Base-by-base conservation (phyloP, 768 basidiomycete species). In the Trametes meyenii region DNA sequence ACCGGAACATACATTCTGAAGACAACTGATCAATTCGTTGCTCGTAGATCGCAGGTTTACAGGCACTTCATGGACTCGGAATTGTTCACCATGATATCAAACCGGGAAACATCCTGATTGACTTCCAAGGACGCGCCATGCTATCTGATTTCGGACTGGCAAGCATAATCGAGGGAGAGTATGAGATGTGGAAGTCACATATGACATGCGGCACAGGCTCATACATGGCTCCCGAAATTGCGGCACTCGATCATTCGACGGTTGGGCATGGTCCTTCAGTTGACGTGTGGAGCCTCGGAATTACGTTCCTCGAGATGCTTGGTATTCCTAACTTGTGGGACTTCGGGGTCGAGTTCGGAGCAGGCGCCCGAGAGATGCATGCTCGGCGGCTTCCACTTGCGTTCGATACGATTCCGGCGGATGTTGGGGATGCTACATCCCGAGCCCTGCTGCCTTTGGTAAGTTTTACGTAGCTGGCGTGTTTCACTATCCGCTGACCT, bases 1-100 rank as follows among this genome's bases (percentile, higher is more conserved):
- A 5, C 24, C n/a, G 17, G 3, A n/a, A 3, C 43, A n/a, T n/a
- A n/a, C n/a, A n/a, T n/a, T n/a, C 43, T 21, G 21, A n/a, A 40
- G 11, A n/a, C 10, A 17, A 23, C 13, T 29, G 19, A n/a, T 11
- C 49, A 33, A 26, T 35, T 24, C 11, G n/a, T 24, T 23, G 35
- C 8, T n/a, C 11, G 26, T 42, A 72, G 71, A 29, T 71, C 13
- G 42, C 54, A 5, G 83, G 79, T 2, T 38, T 71, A 19, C 35
- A 55, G 5, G 44, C 21, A 59, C 69, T 81, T 5, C 78, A 79
- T 60, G 69, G 68, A 36, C 74, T 79, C 58, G 77, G 77, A 60
- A 77, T 81, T 65, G 73, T 81, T 7, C 81, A 83, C 69, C 72
- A 79, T 23, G 82, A 84, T 66, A 78, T 84, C 65, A 83, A 82